Conservation (phyloP, 495 filamentous ascomycete genomes). For the Penicillium longicatenatum region DNA sequence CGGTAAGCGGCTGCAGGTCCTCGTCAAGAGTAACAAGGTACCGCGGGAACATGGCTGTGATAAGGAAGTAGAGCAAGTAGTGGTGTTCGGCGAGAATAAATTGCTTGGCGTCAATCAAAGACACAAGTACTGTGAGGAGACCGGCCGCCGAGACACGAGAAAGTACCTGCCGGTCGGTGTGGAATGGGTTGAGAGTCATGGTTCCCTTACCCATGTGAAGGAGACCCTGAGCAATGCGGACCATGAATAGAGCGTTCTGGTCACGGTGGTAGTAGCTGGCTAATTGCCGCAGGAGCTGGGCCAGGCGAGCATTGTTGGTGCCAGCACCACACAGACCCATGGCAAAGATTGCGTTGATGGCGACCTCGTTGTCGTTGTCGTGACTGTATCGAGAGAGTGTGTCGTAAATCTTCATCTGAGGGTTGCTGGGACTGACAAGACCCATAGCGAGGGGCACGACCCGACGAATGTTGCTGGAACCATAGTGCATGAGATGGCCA, state of each 20-base stretch:
- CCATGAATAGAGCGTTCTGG: slow-evolving; percentile 96
- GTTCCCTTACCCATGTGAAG: slow-evolving; percentile 99
- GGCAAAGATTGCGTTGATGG: slow-evolving; percentile 97
- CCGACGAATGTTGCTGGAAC: slow-evolving; percentile 93
- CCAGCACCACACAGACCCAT: slow-evolving; percentile 97
- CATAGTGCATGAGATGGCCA: slow-evolving; percentile 99
- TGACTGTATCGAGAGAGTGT: slow-evolving; percentile 97
- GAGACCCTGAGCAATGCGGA: slow-evolving; percentile 95
- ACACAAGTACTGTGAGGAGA: slow-evolving; percentile 83
- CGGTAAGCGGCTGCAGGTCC: slow-evolving; percentile 86
- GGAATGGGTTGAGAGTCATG: slow-evolving; percentile 92
- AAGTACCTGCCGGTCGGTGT: slow-evolving; percentile 94
- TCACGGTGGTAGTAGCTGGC: slow-evolving; percentile 98
- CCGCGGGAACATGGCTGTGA: slow-evolving; percentile 94
- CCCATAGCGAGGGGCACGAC: slow-evolving; percentile 98
- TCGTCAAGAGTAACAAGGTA: slow-evolving; percentile 97
- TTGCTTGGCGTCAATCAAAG: slow-evolving; percentile 91
- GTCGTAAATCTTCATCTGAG: slow-evolving; percentile 99
- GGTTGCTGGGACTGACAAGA: slow-evolving; percentile 93
- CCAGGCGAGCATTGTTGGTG: slow-evolving; percentile 96
- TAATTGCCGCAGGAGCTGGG: slow-evolving; percentile 90
- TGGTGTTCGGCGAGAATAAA: slow-evolving; percentile 89
- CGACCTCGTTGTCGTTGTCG: slow-evolving; percentile 98
- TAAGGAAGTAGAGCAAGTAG: slow-evolving; percentile 96
- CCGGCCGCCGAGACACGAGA: slow-evolving; percentile 89